Evolutionary conservation across 345 rosid genomes (phyloP), one percentile per base, ranked within the genome.

Genomic region (Populus alba): DNA sequence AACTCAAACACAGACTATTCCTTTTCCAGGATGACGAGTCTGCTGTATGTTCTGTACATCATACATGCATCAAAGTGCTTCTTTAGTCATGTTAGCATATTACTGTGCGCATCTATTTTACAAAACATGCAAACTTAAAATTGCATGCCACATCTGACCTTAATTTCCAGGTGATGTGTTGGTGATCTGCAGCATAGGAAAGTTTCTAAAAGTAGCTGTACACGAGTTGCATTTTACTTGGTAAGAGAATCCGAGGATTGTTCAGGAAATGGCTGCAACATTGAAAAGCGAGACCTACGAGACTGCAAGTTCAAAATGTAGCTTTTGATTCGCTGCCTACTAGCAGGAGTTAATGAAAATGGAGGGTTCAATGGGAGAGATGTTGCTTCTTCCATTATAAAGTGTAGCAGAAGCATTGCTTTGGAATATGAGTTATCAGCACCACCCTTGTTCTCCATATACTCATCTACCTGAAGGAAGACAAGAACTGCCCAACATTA

Each of bases 331-430:
- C 85, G 81, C 85, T 84, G 86, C 87, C 85, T 83, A 75, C 83
- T 75, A 39, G 87, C 87, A 76, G 78, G 79, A 66, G 87, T 81
- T 77, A 88, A 79, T 33, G 81, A 73, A 84, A 93, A 89, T 69
- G 87, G 93, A 59, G 88, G 94, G 76, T 81, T 85, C 78, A 89
- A 71, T n/a, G 88, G 89, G 74, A 91, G 86, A 82, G 85, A 84
- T 70, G 77, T 51, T 62, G 97, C 94, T 83, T 91, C 97, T 78
- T 82, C 90, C 22, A 79, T 75, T 61, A 89, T 81, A 76, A 93
- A 91, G 67, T 91, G 87, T 74, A 93, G 89, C 70, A 93, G 86
- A 78, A 89, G 78, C 78, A 74, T 29, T 69, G 97, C 91, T 89
- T 90, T 90, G 68, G 89, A 86, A 89, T 93, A 91, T 45, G 84